Evolutionary conservation across 2,329 filamentous ascomycete genomes (phyloP).

Genomic region (Fusarium miscanthi): DNA sequence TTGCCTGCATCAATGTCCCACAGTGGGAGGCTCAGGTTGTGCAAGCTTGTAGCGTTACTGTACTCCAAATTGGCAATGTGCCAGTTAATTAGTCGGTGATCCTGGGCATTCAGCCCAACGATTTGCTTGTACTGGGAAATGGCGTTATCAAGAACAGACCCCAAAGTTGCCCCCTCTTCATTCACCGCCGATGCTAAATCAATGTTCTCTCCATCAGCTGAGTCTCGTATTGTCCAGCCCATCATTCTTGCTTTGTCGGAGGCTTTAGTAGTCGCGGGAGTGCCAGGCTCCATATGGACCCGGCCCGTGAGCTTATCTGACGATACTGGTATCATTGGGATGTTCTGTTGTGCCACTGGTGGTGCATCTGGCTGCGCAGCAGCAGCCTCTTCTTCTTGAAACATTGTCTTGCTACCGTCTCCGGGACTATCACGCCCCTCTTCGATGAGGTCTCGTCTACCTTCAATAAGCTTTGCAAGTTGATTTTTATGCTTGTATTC

Average conservation of each 20-base stretch:
- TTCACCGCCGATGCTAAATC: constrained; percentile 75
- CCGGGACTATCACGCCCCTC: constrained; percentile 81
- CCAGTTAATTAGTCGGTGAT: constrained; percentile 95
- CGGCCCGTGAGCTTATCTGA: constrained; percentile 77
- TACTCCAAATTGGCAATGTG: constrained; percentile 98
- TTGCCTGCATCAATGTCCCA: constrained; percentile 99
- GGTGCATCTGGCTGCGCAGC: constrained; percentile 68
- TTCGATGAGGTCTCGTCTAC: constrained; percentile 84
- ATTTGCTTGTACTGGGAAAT: constrained; percentile 87
- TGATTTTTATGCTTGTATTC: constrained; percentile 85
- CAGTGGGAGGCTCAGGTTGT: constrained; percentile 85
- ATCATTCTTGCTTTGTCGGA: constrained; percentile 81
- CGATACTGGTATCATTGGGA: constrained; percentile 70
- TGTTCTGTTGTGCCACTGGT: constrained; percentile 65
- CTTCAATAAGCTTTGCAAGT: constrained; percentile 78
- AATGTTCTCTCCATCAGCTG: constrained; percentile 73
- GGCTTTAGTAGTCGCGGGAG: constrained; percentile 76
- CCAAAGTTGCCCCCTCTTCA: constrained; percentile 77
- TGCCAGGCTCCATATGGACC: constrained; percentile 76
- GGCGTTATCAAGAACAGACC: constrained; percentile 92
- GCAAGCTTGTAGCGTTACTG: constrained; percentile 90
- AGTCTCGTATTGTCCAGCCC: constrained; percentile 81
- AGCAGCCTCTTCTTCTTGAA: constrained; percentile 75
- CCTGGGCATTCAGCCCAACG: constrained; percentile 84
- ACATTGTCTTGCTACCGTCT: constrained; percentile 77